phyloP scores from a whole-genome alignment of 352 stramenopile species.

The Elongisporangium prolatum region DNA sequence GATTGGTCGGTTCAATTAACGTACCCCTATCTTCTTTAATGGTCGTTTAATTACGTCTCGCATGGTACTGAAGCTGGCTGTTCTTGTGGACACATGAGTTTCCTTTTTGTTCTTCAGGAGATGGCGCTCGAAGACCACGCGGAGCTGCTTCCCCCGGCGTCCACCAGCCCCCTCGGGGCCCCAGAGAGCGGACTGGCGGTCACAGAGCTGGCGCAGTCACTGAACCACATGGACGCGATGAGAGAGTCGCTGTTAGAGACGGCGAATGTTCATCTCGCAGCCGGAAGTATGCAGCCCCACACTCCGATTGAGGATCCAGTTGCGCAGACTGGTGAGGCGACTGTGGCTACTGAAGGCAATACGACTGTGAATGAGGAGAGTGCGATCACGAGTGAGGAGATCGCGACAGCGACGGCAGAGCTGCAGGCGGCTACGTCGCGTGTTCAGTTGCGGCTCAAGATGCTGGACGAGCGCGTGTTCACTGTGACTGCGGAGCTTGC shows the following conservation, averaged over 20 bases:
- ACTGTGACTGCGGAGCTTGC: conserved; percentile 36
- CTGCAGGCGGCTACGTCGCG: neutral
- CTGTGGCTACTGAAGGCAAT: too few relatives aligned
- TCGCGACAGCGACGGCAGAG: neutral
- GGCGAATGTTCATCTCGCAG: neutral
- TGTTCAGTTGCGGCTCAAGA: conserved; percentile 62
- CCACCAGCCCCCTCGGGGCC: too few relatives aligned
- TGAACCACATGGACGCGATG: neutral
- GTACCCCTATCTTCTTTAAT: neutral
- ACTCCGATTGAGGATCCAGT: too few relatives aligned
- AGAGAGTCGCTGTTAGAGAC: neutral
- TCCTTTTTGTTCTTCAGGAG: neutral
- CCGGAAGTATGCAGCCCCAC: neutral
- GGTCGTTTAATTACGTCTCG: neutral
- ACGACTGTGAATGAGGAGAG: too few relatives aligned
- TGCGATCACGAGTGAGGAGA: neutral
- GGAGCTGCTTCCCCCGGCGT: neutral
- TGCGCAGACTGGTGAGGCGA: neutral
- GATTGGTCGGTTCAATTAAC: neutral
- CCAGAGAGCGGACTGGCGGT: neutral
- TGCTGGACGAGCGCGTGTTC: conserved; percentile 76
- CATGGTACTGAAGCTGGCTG: neutral
- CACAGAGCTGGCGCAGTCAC: neutral
- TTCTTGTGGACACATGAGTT: neutral
- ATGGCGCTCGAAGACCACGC: neutral